phyloP scores from a whole-genome alignment of 768 basidiomycete species.

The Mycena latifolia region DNA sequence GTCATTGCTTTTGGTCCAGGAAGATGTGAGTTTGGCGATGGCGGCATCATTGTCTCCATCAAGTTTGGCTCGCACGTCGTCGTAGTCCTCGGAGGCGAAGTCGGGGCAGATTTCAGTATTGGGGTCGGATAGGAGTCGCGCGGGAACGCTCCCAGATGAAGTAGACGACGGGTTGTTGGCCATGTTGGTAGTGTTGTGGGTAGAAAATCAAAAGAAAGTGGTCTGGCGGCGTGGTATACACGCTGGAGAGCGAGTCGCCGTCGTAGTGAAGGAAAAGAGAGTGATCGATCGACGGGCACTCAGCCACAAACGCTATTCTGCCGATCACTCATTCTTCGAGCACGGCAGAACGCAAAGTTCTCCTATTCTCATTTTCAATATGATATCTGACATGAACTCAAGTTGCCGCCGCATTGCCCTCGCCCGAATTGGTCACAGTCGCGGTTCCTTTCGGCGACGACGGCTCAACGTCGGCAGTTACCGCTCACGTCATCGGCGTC shows the following conservation, averaged over 20 bases:
- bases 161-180: not conserved
- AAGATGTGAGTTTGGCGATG: not conserved
- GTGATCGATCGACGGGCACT: no score
- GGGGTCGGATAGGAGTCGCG: conserved; percentile 13
- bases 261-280: no score
- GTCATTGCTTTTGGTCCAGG: conserved; percentile 4
- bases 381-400: not conserved
- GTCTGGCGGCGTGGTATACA: no score
- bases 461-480: not conserved
- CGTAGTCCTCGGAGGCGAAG: conserved; percentile 1
- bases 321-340: no score
- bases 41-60: not conserved
- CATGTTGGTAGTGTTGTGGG: not conserved
- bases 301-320: no score
- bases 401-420: not conserved
- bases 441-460: not conserved
- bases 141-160: not conserved
- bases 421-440: not conserved
- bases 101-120: not conserved
- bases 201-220: no score
- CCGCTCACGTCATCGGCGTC: not conserved
- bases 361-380: no score
- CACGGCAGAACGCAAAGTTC: no score
- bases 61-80: not conserved
- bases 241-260: no score